Evolutionary conservation across 371 early-diverging fungal genomes (phyloP).

Genomic region (Dinochytrium kinnereticum): DNA sequence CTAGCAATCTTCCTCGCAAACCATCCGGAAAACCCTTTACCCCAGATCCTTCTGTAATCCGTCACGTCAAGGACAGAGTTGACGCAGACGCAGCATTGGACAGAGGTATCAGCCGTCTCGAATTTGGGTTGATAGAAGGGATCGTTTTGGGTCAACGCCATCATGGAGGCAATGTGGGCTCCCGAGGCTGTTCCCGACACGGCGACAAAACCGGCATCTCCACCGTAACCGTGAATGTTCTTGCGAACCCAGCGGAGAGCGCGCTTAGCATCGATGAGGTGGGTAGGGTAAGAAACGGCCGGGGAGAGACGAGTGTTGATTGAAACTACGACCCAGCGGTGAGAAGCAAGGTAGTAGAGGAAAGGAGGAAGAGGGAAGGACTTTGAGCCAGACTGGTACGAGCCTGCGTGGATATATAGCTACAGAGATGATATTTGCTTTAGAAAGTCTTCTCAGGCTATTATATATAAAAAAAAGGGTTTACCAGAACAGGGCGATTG

Average conservation of each 20-base stretch:
- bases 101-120: slow-evolving; percentile 68
- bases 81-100: slow-evolving; percentile 47
- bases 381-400: slow-evolving; percentile 62
- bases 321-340: slow-evolving; percentile 67
- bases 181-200: slow-evolving; percentile 71
- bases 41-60: slow-evolving; percentile 32
- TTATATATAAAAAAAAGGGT: neutral
- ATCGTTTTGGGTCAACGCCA: slow-evolving; percentile 67
- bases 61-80: slow-evolving; percentile 36
- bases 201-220: slow-evolving; percentile 67
- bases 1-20: slow-evolving; percentile 20
- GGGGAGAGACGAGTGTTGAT: slow-evolving; percentile 67
- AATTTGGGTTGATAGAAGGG: slow-evolving; percentile 72
- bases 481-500: slow-evolving; percentile 57
- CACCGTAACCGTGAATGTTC: slow-evolving; percentile 66
- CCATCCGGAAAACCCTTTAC: slow-evolving; percentile 22
- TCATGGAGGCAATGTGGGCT: slow-evolving; percentile 69
- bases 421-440: neutral
- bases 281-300: slow-evolving; percentile 62
- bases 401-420: slow-evolving; percentile 68
- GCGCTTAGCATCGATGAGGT: slow-evolving; percentile 73
- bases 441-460: neutral
- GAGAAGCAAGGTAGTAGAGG: slow-evolving; percentile 38
- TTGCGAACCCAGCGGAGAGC: slow-evolving; percentile 72
- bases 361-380: slow-evolving; percentile 53